These are phyloP conservation scores for Maudiozyma bulderi DNA, from an alignment of 805 yeast genomes.

Conservation along the genomic window DNA sequence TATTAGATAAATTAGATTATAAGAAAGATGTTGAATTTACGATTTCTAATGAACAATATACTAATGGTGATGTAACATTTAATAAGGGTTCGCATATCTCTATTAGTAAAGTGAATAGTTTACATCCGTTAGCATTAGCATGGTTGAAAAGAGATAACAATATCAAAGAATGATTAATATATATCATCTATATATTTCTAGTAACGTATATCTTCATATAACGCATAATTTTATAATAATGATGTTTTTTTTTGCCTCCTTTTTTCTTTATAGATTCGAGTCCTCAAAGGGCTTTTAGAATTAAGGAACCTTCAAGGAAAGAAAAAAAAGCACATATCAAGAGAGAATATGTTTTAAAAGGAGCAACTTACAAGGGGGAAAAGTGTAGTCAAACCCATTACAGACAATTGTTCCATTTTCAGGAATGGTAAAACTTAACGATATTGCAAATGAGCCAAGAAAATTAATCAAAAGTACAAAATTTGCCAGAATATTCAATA, in stretches of 20 bases:
- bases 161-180: conserved; percentile 1
- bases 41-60: conserved; percentile 8
- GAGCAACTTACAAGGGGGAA: no score
- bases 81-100: conserved; percentile 7
- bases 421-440: neutral
- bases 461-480: conserved; percentile 15
- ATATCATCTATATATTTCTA: neutral
- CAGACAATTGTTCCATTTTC: no score
- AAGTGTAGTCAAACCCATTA: no score
- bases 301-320: no score
- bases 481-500: conserved; percentile 17
- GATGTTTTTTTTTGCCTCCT: neutral
- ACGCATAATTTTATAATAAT: neutral
- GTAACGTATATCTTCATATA: neutral
- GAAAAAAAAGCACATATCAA: no score
- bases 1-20: conserved; percentile 31
- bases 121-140: conserved; percentile 63
- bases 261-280: neutral
- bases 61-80: conserved; percentile 17
- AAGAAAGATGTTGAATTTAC: conserved; percentile 27
- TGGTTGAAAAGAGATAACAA: conserved; percentile 40
- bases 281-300: no score
- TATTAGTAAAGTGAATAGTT: conserved; percentile 33
- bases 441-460: neutral
- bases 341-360: no score